These are phyloP conservation scores for Phytopythium sindhum DNA, from an alignment of 352 stramenopile genomes.

Conservation along the genomic window DNA sequence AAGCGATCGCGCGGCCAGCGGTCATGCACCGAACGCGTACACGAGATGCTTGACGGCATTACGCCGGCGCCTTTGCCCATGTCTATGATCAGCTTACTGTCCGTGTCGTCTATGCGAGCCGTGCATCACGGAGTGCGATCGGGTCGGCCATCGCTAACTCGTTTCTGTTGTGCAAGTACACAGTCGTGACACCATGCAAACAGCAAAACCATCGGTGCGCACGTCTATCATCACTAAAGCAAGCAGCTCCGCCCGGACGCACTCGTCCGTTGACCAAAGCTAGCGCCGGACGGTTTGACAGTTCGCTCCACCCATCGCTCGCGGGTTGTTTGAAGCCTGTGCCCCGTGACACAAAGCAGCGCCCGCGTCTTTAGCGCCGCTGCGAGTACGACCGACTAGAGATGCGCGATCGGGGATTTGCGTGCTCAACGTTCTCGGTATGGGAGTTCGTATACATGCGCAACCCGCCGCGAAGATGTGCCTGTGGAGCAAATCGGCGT, in stretches of 20 bases:
- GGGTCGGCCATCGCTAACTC: neutral
- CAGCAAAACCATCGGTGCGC: neutral
- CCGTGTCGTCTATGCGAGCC: neutral
- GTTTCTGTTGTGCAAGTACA: neutral
- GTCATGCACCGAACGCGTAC: neutral
- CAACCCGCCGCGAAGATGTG: neutral
- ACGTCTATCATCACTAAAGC: neutral
- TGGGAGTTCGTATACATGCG: neutral
- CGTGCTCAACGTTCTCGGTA: neutral
- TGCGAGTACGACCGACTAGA: neutral
- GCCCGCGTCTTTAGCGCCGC: neutral
- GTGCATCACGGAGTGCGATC: neutral
- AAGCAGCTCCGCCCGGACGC: neutral
- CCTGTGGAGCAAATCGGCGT: no score
- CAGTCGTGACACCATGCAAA: neutral
- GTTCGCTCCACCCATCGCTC: neutral
- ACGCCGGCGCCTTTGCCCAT: neutral
- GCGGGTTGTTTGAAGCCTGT: neutral
- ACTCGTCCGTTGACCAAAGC: neutral
- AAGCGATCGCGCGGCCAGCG: neutral
- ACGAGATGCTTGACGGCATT: neutral
- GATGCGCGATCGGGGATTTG: constrained; percentile 5
- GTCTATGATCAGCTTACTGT: neutral
- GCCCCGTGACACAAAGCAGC: neutral
- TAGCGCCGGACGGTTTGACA: neutral